Percentiles rank a stretch among this genome's conserved stretches.
These are phyloP conservation scores for Lecanosticta acicola DNA, from an alignment of 2,329 filamentous ascomycete genomes.

Conservation along the genomic window DNA sequence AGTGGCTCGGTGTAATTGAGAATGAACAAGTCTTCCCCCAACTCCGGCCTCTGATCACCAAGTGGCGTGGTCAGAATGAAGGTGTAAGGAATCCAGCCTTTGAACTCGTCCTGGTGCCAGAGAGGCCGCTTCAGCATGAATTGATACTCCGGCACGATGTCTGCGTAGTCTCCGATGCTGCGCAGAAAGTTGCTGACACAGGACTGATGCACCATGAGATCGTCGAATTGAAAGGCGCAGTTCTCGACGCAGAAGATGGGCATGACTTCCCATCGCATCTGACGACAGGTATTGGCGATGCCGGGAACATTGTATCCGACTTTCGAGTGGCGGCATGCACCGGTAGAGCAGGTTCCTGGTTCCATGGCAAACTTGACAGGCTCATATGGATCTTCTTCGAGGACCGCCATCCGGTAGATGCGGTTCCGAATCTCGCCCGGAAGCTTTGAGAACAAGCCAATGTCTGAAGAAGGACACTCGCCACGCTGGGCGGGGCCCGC, in stretches of 20 bases:
- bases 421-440: constrained; percentile 25
- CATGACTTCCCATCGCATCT: constrained; percentile 22
- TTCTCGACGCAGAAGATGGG: constrained; percentile 24
- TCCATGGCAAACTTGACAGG: constrained; percentile 15
- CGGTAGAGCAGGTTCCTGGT: constrained; percentile 13
- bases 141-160: constrained; percentile 15
- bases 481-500: neutral
- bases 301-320: constrained; percentile 15
- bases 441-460: constrained; percentile 23
- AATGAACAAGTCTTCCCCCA: neutral
- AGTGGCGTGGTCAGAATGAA: constrained; percentile 10
- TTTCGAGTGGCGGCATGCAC: constrained; percentile 18
- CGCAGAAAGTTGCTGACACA: constrained; percentile 19
- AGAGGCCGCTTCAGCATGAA: constrained; percentile 16
- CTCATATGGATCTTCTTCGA: constrained; percentile 1
- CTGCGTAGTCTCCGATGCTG: constrained; percentile 15
- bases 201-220: constrained; percentile 19
- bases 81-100: constrained; percentile 15
- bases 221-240: constrained; percentile 19
- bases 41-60: neutral
- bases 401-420: constrained; percentile 23
- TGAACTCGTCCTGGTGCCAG: constrained; percentile 8
- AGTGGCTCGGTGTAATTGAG: neutral
- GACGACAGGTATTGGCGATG: constrained; percentile 23
- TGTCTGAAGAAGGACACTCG: constrained; percentile 13